Evolutionary conservation across 768 basidiomycete genomes (phyloP).

Genomic region (Gymnopilus dilepis): DNA sequence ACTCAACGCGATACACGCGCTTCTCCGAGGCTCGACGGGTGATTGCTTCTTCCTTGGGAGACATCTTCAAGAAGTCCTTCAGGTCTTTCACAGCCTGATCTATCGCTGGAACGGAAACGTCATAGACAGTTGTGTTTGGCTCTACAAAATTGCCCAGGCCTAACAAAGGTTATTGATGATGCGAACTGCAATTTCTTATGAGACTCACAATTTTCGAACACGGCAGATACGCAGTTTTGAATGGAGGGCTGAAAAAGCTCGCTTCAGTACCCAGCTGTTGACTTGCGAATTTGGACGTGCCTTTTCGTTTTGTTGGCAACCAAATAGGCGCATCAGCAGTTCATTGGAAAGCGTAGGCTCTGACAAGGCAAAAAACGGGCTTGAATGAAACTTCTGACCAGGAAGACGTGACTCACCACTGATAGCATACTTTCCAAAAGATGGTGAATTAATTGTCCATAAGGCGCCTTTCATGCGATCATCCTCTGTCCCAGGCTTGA

Average conservation of each 20-base stretch:
- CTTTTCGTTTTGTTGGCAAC: conserved; percentile 86
- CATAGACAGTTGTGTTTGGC: conserved; percentile 60
- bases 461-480: conserved; percentile 93
- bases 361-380: conserved; percentile 24
- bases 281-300: conserved; percentile 34
- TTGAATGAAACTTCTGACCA: background rate
- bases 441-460: conserved; percentile 72
- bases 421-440: conserved; percentile 64
- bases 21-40: conserved; percentile 47
- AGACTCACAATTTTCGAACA: conserved; percentile 65
- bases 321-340: conserved; percentile 67
- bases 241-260: conserved; percentile 62
- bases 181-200: background rate
- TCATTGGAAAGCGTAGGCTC: conserved; percentile 69
- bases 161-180: conserved; percentile 29
- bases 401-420: conserved; percentile 38
- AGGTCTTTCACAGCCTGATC: conserved; percentile 42
- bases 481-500: conserved; percentile 76
- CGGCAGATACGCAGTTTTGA: conserved; percentile 68
- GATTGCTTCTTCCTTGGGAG: conserved; percentile 42
- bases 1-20: conserved; percentile 47
- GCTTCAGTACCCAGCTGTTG: background rate
- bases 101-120: conserved; percentile 50
- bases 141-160: conserved; percentile 67
- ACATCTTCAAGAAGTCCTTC: conserved; percentile 39